These are phyloP conservation scores for Apiotrichum sp. DNA, from an alignment of 1,284 basidiomycete species.

Conservation along the genomic window DNA sequence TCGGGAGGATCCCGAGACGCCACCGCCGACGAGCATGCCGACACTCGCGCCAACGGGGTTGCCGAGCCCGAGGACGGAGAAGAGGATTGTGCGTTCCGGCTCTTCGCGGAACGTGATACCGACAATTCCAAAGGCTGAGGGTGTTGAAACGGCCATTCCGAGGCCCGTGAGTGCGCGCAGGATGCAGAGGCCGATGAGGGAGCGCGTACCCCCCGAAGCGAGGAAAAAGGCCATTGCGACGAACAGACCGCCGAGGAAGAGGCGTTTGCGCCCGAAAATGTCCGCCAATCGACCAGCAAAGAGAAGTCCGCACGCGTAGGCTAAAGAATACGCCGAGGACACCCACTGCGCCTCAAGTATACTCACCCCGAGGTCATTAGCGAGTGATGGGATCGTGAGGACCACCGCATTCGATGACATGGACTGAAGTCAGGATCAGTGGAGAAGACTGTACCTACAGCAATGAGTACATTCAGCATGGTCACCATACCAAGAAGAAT, in stretches of 20 bases:
- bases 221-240: conserved; percentile 14
- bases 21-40: conserved; percentile 28
- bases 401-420: conserved; percentile 13
- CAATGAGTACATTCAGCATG: conserved; percentile 23
- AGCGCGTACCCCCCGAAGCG: conserved; percentile 21
- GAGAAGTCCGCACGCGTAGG: conserved; percentile 44
- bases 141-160: conserved; percentile 20
- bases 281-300: conserved; percentile 46
- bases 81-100: conserved; percentile 32
- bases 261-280: conserved; percentile 37
- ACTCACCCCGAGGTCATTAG: conserved; percentile 30
- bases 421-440: conserved; percentile 3
- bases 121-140: conserved; percentile 35
- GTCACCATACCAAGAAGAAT: conserved; percentile 19
- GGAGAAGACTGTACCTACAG: conserved; percentile 12
- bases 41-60: conserved; percentile 25
- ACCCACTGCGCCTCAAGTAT: conserved; percentile 43
- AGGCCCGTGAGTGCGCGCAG: conserved; percentile 24
- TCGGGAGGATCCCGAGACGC: conserved; percentile 9
- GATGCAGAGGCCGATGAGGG: conserved; percentile 16
- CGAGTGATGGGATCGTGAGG: conserved; percentile 42
- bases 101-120: conserved; percentile 33
- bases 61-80: conserved; percentile 28
- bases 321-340: conserved; percentile 42
- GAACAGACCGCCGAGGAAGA: conserved; percentile 38